These are phyloP conservation scores for Coemansia sp. DNA, from an alignment of 192 early-diverging fungal genomes.

Conservation along the genomic window DNA sequence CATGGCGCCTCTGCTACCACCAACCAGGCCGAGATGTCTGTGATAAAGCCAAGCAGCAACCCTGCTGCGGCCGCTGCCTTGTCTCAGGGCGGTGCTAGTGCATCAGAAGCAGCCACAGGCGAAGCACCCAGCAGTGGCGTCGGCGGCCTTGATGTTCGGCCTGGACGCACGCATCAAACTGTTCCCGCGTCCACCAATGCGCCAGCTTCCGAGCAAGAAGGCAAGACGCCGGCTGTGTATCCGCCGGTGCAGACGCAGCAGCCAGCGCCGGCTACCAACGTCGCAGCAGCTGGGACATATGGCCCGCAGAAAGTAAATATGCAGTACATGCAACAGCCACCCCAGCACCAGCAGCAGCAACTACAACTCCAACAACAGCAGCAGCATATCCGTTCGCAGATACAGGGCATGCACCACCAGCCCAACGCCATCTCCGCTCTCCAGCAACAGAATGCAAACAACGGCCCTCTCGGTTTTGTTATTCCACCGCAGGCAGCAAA, in stretches of 20 bases:
- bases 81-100: neutral
- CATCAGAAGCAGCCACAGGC: conserved; percentile 1
- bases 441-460: neutral
- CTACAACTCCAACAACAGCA: neutral
- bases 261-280: neutral
- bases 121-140: neutral
- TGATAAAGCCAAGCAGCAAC: neutral
- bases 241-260: no score
- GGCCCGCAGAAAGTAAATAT: neutral
- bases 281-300: neutral
- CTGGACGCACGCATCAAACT: conserved; percentile 1
- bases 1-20: neutral
- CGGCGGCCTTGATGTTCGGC: neutral
- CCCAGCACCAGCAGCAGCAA: conserved; percentile 6
- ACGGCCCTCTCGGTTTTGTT: conserved; percentile 4
- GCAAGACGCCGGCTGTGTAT: neutral
- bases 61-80: neutral
- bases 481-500: neutral
- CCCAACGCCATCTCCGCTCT: neutral
- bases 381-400: neutral
- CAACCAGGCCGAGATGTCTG: neutral
- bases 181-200: neutral
- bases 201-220: neutral
- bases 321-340: neutral
- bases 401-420: neutral